A percentile compares a stretch with the other conserved stretches of the same genome.
Conservation (phyloP, 2,329 filamentous ascomycete genomes). For the Coniochaeta sp. region DNA sequence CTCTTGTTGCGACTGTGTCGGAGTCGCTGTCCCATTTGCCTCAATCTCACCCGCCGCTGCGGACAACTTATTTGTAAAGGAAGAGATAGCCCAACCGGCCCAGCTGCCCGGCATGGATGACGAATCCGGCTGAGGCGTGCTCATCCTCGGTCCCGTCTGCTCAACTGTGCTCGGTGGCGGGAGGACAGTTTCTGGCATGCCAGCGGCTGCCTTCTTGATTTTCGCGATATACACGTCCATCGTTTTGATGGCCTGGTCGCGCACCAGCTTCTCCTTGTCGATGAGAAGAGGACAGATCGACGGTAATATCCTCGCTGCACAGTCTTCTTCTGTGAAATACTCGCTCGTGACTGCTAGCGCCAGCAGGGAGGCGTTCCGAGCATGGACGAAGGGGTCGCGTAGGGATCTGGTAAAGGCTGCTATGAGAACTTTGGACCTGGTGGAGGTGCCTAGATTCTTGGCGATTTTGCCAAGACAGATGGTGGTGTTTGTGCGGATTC, state of each 20-base stretch:
- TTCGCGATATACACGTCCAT: constrained; percentile 79
- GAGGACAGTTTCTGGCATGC: constrained; percentile 73
- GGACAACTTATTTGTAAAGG: constrained; percentile 91
- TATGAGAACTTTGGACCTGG: constrained; percentile 81
- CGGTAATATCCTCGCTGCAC: constrained; percentile 74
- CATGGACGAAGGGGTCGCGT: constrained; percentile 90
- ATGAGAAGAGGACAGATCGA: constrained; percentile 76
- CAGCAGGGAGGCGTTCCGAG: constrained; percentile 80
- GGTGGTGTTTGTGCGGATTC: constrained; percentile 95
- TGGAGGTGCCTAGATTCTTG: constrained; percentile 71
- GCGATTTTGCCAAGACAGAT: constrained; percentile 97
- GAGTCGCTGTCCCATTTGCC: constrained; percentile 34
- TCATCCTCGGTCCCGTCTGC: constrained; percentile 59
- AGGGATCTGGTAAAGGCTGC: constrained; percentile 87
- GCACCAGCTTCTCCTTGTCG: constrained; percentile 91
- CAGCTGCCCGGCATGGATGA: constrained; percentile 54
- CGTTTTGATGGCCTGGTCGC: constrained; percentile 85
- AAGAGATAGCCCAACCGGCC: constrained; percentile 97
- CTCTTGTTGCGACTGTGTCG: constrained; percentile 28
- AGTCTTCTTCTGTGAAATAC: constrained; percentile 83
- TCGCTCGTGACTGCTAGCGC: constrained; percentile 81
- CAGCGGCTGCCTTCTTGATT: constrained; percentile 68
- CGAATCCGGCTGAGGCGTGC: constrained; percentile 62
- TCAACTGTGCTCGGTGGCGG: constrained; percentile 53
- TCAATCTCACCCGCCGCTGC: constrained; percentile 82